Conservation (phyloP, 108 stramenopile species). For the Parmales sp. region DNA sequence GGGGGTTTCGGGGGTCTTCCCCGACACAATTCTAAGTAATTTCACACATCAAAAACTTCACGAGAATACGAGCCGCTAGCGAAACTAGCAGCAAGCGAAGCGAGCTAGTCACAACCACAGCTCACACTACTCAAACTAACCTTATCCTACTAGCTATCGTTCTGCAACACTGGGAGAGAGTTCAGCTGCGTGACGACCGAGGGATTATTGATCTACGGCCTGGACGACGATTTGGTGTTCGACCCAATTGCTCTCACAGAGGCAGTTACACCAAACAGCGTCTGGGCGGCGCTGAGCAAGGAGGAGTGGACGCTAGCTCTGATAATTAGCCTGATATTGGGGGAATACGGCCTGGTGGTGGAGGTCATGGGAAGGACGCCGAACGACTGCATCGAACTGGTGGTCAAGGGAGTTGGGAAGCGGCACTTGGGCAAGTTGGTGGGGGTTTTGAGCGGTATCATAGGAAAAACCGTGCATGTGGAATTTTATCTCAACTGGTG, state of each 20-base stretch:
- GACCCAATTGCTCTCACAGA: conserved; percentile 79
- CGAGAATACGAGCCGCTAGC: too few relatives aligned
- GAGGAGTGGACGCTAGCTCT: conserved; percentile 60
- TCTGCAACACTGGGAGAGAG: conserved; percentile 75
- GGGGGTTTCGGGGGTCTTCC: too few relatives aligned
- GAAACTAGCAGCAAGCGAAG: too few relatives aligned
- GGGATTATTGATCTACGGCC: conserved; percentile 76
- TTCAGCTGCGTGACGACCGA: conserved; percentile 78
- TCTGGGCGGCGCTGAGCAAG: conserved; percentile 45
- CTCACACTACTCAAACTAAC: too few relatives aligned
- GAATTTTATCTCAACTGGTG: conserved; percentile 80
- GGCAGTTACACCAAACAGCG: conserved; percentile 64
- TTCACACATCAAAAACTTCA: too few relatives aligned
- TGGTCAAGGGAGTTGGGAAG: conserved; percentile 54
- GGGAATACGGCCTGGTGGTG: conserved; percentile 62
- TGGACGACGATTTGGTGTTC: conserved; percentile 84
- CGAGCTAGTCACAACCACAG: too few relatives aligned
- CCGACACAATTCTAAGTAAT: too few relatives aligned
- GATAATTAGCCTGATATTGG: conserved; percentile 69
- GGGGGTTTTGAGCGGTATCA: conserved; percentile 59
- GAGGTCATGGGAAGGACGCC: conserved; percentile 69
- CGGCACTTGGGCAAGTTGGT: conserved; percentile 62
- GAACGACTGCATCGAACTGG: conserved; percentile 54
- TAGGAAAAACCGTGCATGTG: conserved; percentile 68
- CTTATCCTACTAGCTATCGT: conserved; percentile 64